Base-by-base conservation (phyloP, 2,329 filamentous ascomycete species). In the Talaromyces sp. region DNA sequence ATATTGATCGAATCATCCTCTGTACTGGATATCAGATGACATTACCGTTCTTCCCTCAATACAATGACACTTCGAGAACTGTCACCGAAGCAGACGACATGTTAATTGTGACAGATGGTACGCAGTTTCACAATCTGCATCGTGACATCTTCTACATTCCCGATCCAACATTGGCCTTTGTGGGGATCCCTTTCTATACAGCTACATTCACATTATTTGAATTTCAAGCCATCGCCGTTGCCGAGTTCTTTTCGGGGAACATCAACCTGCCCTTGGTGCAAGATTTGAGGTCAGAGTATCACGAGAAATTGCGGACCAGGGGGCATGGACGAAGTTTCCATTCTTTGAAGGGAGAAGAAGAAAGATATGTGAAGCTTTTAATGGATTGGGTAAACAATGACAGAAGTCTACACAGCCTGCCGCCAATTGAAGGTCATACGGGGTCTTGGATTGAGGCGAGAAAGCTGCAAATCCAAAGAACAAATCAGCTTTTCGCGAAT, bases 121-220 rank as follows among this genome's bases (percentile, higher is more conserved):
- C 77, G 11, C 82, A 85, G 65, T 74, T 79, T 3, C 86, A 89
- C 62, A 89, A 89, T 58, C 73, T 89, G 1, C 83, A 89, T 73
- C 83, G 83, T 52, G 86, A 90, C 64, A 85, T 89, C 13, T 89
- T 87, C 65, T 89, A 88, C 68, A 88, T 88, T 39, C 79, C 80
- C 0, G 86, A 89, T 54, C 85, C 86, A 0, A 82, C 83, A 0
- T 72, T 89, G 0, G 73, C 77, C 0, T 89, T 89, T 56, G 74
- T 89, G 16, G 86, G 86, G 0, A 81, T 86, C 0, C 85, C 84
- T 0, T 88, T 84, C 62, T 82, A 87, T 62, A 83, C 83, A 0
- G 84, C 85, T 0, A 89, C 86, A 0, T 90, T 89, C 62, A 84
- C 84, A 0, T 73, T 89, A 0, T 89, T 88, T 55, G 86, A 89